Conservation (phyloP, 83 land plant species). For the Isoetes engelmannii region DNA sequence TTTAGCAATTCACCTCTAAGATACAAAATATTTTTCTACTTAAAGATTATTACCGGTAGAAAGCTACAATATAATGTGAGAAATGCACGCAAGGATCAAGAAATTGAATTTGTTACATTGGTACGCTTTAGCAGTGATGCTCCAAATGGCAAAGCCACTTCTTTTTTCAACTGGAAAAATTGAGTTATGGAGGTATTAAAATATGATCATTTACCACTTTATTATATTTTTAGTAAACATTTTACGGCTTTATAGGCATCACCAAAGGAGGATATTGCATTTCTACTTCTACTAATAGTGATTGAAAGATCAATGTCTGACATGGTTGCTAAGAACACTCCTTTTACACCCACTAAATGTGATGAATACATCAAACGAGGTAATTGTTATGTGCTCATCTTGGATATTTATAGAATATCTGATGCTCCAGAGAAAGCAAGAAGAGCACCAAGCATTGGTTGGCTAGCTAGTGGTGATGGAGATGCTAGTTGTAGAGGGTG, state of each 20-base stretch:
- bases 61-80: background rate
- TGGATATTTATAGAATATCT: background rate
- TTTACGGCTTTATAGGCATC: background rate
- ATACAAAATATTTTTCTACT: background rate
- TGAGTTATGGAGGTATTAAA: slow-evolving; percentile 1
- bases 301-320: background rate
- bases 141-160: slow-evolving; percentile 3
- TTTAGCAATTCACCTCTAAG: background rate
- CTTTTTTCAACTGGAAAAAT: background rate
- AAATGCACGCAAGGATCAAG: background rate
- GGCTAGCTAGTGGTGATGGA: slow-evolving; percentile 11
- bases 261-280: background rate
- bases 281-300: background rate
- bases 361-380: background rate
- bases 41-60: background rate
- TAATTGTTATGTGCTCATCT: background rate
- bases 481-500: background rate
- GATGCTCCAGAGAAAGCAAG: background rate
- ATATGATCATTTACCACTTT: background rate
- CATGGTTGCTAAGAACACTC: background rate
- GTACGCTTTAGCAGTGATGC: background rate
- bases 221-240: background rate
- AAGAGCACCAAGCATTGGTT: background rate
- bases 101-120: background rate
- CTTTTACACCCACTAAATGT: background rate